Base-by-base conservation (phyloP, 495 filamentous ascomycete species). In the Chaetomium tenue region DNA sequence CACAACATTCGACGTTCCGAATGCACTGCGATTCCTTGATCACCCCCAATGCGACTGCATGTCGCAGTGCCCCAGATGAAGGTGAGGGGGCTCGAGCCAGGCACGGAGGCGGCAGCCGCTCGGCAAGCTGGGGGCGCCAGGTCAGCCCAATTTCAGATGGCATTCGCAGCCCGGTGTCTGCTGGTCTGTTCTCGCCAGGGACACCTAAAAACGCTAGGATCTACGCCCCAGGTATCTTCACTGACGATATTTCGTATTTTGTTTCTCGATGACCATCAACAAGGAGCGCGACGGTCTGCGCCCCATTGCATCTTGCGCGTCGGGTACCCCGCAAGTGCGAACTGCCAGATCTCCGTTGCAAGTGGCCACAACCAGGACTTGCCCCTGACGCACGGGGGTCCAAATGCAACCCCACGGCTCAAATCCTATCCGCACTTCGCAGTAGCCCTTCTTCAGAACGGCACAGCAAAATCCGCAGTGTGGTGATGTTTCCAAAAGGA, bases 271-370 rank as follows among this genome's bases (percentile, higher is more conserved):
- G 1, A 8, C 33, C 33, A 37, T 12, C 5, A 8, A 37, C 33
- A 48, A 48, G 56, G 63, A 63, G 65, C 68, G 56, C 58, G 68
- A 65, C 39, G 2, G 57, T 53, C 66, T 73, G 71, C 69, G 71
- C 71, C 71, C 71, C 71, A 42, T 55, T 52, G 56, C 58, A 30
- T 26, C 66, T 68, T 58, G 65, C 68, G 65, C 69, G 63, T 25
- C 58, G 63, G 71, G 33, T 37, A 37, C 66, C 71, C 68, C 71
- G 46, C 46, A 11, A 44, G 44, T 18, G 44, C 3, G 44, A 18
- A 18, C 18, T 50, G 46, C 46, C 46, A 50, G 46, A 50, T 50
- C 18, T n/a, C n/a, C 16, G 46, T 53, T 28, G 25, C 50, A 50
- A 50, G 50, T 53, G 46, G 46, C 46, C 46, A 50, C 46, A 5